These are phyloP conservation scores for Geosiphon pyriformis DNA, from an alignment of 192 early-diverging fungal genomes.

Conservation along the genomic window DNA sequence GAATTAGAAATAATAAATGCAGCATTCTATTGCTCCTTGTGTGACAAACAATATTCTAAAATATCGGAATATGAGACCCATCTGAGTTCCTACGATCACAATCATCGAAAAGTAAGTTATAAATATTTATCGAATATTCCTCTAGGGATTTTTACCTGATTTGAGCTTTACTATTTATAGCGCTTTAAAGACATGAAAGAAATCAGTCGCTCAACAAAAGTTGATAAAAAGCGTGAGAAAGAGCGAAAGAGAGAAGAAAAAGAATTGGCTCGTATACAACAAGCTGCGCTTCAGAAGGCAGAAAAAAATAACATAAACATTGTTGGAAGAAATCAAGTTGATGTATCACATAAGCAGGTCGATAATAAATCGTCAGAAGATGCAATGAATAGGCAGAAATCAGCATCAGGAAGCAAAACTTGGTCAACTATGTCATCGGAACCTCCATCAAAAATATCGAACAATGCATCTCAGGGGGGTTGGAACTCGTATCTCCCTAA, in stretches of 20 bases:
- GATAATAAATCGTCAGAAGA: neutral
- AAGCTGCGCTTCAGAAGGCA: slow-evolving; percentile 51
- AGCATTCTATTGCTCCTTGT: slow-evolving; percentile 72
- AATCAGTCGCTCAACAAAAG: slow-evolving; percentile 34
- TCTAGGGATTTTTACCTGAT: too few relatives aligned
- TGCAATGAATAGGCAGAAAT: neutral
- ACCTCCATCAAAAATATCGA: neutral
- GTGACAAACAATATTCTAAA: slow-evolving; percentile 76
- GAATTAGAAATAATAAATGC: slow-evolving; percentile 57
- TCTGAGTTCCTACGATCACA: slow-evolving; percentile 72
- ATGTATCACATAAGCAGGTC: too few relatives aligned
- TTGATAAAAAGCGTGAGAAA: slow-evolving; percentile 51
- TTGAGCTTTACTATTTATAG: slow-evolving; percentile 31
- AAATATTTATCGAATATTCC: neutral
- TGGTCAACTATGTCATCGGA: neutral
- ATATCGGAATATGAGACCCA: slow-evolving; percentile 74
- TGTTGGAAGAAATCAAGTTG: neutral
- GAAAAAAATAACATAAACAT: slow-evolving; percentile 11
- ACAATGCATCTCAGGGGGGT: too few relatives aligned
- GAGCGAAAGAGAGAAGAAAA: slow-evolving; percentile 63
- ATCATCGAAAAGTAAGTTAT: slow-evolving; percentile 62
- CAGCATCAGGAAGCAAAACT: neutral
- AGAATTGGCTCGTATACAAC: slow-evolving; percentile 59
- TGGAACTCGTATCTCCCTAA: too few relatives aligned
- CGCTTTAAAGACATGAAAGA: slow-evolving; percentile 78